Evolutionary conservation across 2,329 filamentous ascomycete genomes (phyloP), one percentile per base, ranked within the genome.

Genomic region (Paramyrothecium sp.): DNA sequence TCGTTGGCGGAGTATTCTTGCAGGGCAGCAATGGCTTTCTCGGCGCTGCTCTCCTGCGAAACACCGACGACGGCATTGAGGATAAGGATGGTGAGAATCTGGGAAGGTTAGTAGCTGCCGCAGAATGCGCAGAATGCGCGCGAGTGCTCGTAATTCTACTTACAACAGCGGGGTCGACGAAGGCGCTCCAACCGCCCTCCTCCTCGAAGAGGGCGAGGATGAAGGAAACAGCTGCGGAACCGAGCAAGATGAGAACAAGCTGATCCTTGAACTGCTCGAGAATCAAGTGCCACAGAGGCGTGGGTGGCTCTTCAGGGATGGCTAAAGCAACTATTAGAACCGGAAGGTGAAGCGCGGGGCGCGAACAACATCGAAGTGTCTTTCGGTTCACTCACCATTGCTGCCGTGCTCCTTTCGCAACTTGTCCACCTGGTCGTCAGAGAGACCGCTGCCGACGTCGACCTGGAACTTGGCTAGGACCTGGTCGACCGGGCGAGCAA

Each of bases 221-320:
- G 71, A 99, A 98, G 2, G 95, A 98, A 38, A 99, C 89, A 20
- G 89, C 92, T 12, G 95, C 95, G 41, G 94, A 98, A 55, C 87
- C 95, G 53, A 99, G 85, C 21, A 99, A 83, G 66, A 99, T 99
- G 55, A 99, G 85, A 65, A 99, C 95, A 51, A 99, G 86, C 76
- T 99, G 95, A 73, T 99, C 95, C 77, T 99, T 97, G 84, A 99
- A 99, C 75, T 99, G 95, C 78, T 99, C 95, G 58, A 99, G 84
- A 56, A 99, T 91, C 61, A 99, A 88, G 77, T 98, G 86, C 95
- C 94, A 99, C 51, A 99, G 74, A 44, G 95, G 95, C 33, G 95
- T 99, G 3, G 95, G 92, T 55, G 95, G 95, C 63, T 99, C 95
- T 78, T 99, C 95, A 50, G 83, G 77, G 60, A 87, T 87, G 51